Evolutionary conservation across 768 basidiomycete genomes (phyloP).

Genomic region (Xerocomellus intermedius): DNA sequence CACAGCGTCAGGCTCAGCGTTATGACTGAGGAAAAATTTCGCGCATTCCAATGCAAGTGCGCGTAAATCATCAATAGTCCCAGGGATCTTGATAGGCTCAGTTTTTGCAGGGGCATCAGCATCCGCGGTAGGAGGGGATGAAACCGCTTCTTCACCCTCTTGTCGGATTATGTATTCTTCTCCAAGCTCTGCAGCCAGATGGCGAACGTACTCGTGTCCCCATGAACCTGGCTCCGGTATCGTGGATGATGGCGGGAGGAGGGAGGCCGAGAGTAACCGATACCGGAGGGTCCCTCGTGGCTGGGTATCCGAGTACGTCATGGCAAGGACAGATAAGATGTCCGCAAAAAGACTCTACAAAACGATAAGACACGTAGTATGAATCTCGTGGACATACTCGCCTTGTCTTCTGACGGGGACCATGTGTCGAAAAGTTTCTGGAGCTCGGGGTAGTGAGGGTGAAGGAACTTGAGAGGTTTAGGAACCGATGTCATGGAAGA

Average conservation of each 20-base stretch:
- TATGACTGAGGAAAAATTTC: slow-evolving; percentile 85
- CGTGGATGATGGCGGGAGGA: slow-evolving; percentile 61
- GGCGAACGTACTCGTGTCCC: slow-evolving; percentile 99
- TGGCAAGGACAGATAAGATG: slow-evolving; percentile 95
- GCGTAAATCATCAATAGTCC: slow-evolving; percentile 73
- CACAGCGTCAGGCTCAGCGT: slow-evolving; percentile 97
- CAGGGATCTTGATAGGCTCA: slow-evolving; percentile 37
- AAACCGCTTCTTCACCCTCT: slow-evolving; percentile 42
- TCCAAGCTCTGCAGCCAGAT: slow-evolving; percentile 93
- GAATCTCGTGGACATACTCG: not conserved
- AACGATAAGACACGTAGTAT: not conserved
- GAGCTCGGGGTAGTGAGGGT: slow-evolving; percentile 88
- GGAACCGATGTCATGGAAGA: slow-evolving; percentile 99
- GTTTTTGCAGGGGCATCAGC: slow-evolving; percentile 28
- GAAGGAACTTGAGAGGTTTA: slow-evolving; percentile 96
- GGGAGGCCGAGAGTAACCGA: slow-evolving; percentile 76
- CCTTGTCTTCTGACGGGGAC: slow-evolving; percentile 73
- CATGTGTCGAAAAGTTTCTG: slow-evolving; percentile 83
- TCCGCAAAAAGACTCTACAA: slow-evolving; percentile 89
- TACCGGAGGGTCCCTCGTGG: slow-evolving; percentile 94
- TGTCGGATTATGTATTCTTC: slow-evolving; percentile 84
- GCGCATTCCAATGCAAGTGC: slow-evolving; percentile 81
- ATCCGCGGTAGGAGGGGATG: slow-evolving; percentile 25
- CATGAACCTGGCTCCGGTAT: slow-evolving; percentile 91
- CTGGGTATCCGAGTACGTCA: slow-evolving; percentile 99